phyloP scores from a whole-genome alignment of 305 asterid species.

The Caryopteris hybrid region DNA sequence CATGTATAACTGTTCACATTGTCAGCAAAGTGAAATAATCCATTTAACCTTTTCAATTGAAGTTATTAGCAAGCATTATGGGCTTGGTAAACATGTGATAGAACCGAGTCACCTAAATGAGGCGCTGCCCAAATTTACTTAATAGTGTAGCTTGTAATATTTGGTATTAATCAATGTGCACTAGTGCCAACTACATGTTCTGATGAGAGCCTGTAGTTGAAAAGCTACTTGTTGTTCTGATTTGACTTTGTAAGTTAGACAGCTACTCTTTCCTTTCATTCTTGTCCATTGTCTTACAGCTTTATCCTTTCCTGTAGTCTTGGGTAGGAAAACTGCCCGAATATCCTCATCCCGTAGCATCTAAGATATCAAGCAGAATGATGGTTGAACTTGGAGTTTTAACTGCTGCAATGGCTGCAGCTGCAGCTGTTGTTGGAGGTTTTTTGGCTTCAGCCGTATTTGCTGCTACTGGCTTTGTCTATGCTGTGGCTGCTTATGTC shows the following conservation, averaged over 20 bases:
- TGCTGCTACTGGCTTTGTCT: conserved; percentile 72
- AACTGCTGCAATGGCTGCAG: conserved; percentile 78
- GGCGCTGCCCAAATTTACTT: neutral
- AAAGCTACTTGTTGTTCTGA: conserved; percentile 1
- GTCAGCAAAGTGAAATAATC: neutral
- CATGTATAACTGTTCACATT: neutral
- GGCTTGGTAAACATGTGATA: neutral
- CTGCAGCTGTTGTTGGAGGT: conserved; percentile 76
- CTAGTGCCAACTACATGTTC: neutral
- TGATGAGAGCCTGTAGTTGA: conserved; percentile 15
- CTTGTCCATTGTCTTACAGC: conserved; percentile 20
- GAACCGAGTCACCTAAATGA: neutral
- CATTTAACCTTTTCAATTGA: neutral
- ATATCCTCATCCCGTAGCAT: conserved; percentile 84
- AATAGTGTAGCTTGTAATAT: conserved; percentile 3
- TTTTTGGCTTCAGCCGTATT: conserved; percentile 89
- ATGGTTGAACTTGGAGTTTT: conserved; percentile 84
- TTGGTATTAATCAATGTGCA: neutral
- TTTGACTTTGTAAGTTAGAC: conserved; percentile 14
- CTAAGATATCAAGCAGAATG: conserved; percentile 88
- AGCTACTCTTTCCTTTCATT: conserved; percentile 4
- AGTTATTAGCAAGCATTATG: conserved; percentile 7
- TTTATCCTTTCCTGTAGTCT: conserved; percentile 51
- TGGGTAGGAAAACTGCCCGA: conserved; percentile 79
- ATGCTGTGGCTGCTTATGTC: conserved; percentile 50